Percentiles rank a stretch among this genome's conserved stretches.
These are phyloP conservation scores for Sporobolomyces phaffii DNA, from an alignment of 768 basidiomycete species.

Conservation along the genomic window DNA sequence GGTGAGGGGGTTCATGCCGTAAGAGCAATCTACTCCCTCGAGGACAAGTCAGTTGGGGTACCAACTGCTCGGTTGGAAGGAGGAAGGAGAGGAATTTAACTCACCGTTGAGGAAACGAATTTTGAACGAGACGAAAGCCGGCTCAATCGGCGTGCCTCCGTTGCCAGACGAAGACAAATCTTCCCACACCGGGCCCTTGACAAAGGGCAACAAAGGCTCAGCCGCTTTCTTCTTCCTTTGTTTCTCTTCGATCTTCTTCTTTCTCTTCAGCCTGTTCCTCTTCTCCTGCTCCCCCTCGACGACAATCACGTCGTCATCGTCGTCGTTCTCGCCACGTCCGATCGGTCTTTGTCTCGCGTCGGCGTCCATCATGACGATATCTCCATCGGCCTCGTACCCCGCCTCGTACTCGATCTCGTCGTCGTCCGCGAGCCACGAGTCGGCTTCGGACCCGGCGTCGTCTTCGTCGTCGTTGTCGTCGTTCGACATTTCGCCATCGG, in stretches of 20 bases:
- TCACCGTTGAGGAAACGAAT: slow-evolving; percentile 38
- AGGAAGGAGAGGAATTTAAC: background rate
- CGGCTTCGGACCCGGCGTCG: background rate
- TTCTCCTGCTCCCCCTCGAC: slow-evolving; percentile 16
- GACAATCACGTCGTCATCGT: slow-evolving; percentile 20
- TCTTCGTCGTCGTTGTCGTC: slow-evolving; percentile 22
- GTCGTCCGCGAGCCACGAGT: slow-evolving; percentile 39
- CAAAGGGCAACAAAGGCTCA: slow-evolving; percentile 7
- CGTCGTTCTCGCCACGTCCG: no score
- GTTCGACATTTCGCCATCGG: slow-evolving; percentile 22
- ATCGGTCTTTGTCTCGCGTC: slow-evolving; percentile 3
- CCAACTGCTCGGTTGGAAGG: background rate
- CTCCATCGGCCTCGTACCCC: slow-evolving; percentile 37
- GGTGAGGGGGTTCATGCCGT: slow-evolving; percentile 38
- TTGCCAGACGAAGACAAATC: background rate
- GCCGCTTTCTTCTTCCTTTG: slow-evolving; percentile 24
- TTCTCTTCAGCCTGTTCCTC: slow-evolving; percentile 5
- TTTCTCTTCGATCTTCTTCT: slow-evolving; percentile 18
- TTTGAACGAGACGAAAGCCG: slow-evolving; percentile 17
- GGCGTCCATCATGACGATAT: slow-evolving; percentile 25
- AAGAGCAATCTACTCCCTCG: slow-evolving; percentile 30
- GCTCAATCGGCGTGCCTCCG: background rate
- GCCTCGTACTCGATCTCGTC: slow-evolving; percentile 41
- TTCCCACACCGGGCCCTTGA: slow-evolving; percentile 34
- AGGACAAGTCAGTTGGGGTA: background rate